Percentiles rank a stretch among this genome's conserved stretches.
Conservation (phyloP, 2,329 filamentous ascomycete species). For the Blumeria graminis region DNA sequence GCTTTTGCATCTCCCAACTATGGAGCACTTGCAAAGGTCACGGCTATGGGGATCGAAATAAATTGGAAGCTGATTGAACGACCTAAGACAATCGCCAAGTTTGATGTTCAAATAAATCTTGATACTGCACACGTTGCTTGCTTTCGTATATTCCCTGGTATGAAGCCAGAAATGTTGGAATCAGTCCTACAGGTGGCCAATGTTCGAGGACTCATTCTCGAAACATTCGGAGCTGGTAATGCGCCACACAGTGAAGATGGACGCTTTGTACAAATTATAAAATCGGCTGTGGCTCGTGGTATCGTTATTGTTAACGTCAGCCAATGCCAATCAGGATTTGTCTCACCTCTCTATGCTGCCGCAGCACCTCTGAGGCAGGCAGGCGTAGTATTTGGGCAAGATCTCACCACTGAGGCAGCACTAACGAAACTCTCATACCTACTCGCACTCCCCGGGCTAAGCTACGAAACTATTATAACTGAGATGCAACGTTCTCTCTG, state of each 20-base stretch:
- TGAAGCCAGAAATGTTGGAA: conserved; percentile 46
- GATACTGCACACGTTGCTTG: conserved; percentile 45
- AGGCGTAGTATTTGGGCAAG: conserved; percentile 43
- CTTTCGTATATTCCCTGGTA: conserved; percentile 46
- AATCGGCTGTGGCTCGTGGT: conserved; percentile 36
- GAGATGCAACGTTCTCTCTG: conserved; percentile 38
- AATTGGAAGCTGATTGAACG: conserved; percentile 37
- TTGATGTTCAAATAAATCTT: conserved; percentile 35
- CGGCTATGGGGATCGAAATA: conserved; percentile 34
- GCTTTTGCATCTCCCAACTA: conserved; percentile 46
- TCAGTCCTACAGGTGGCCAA: conserved; percentile 36
- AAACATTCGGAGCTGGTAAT: conserved; percentile 52
- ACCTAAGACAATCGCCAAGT: conserved; percentile 30
- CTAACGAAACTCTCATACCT: conserved; percentile 20
- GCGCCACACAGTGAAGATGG: conserved; percentile 37
- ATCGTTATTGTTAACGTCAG: conserved; percentile 52
- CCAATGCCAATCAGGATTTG: conserved; percentile 31
- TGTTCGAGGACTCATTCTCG: conserved; percentile 41
- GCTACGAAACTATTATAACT: conserved; percentile 30
- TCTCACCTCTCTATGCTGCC: conserved; percentile 32
- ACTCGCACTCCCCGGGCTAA: conserved; percentile 31
- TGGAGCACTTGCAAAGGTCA: conserved; percentile 35
- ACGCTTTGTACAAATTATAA: conserved; percentile 34
- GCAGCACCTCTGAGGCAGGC: conserved; percentile 37
- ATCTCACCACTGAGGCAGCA: conserved; percentile 36